Evolutionary conservation across 345 rosid genomes (phyloP).

Genomic region (Hibiscus mutabilis): DNA sequence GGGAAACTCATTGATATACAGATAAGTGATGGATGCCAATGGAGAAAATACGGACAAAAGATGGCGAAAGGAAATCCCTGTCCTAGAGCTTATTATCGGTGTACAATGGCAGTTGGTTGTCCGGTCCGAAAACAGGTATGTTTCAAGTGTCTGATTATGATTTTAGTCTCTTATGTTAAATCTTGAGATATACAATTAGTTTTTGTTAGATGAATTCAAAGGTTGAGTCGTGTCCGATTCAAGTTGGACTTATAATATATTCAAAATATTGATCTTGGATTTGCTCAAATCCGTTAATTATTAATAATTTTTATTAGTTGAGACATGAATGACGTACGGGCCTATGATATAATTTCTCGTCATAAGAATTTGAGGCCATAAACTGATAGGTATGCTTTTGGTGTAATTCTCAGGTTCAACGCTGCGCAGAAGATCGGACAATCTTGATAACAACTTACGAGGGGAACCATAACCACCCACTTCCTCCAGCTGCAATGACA

Average conservation of each 20-base stretch:
- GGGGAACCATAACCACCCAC: not conserved
- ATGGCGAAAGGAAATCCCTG: no score
- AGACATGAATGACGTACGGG: no score
- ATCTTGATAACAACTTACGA: not conserved
- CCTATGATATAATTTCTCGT: no score
- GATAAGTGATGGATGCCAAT: not conserved
- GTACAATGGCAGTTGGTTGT: conserved; percentile 68
- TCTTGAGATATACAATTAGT: no score
- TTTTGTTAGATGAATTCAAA: no score
- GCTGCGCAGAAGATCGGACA: not conserved
- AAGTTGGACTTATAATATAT: no score
- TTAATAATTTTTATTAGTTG: no score
- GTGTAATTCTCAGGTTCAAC: not conserved
- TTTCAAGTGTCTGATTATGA: no score
- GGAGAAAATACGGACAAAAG: no score
- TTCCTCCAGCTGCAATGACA: not conserved
- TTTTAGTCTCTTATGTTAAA: no score
- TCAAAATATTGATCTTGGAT: not conserved
- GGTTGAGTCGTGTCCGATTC: no score
- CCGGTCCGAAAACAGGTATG: conserved; percentile 66
- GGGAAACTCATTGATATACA: conserved; percentile 7
- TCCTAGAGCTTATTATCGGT: conserved; percentile 52
- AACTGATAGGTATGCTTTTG: not conserved
- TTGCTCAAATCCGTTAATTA: no score
- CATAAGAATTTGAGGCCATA: not conserved